Percentiles rank a stretch among this genome's conserved stretches.
Conservation (phyloP, 805 yeast genomes). For the Teunomyces lycoperdinae region DNA sequence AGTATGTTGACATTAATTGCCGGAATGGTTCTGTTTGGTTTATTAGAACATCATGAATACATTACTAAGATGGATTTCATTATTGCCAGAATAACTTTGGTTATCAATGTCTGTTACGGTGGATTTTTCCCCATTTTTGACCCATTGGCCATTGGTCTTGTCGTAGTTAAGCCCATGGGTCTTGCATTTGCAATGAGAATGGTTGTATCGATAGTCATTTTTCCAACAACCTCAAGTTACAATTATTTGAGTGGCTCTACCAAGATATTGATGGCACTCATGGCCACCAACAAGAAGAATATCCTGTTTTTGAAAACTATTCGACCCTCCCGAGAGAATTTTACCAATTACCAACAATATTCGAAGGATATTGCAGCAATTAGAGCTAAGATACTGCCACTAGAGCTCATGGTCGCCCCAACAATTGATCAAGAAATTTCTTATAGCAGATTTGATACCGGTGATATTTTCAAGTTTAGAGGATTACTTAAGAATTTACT, state of each 20-base stretch:
- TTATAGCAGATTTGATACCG: constrained; percentile 25
- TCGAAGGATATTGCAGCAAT: constrained; percentile 15
- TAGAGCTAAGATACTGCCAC: constrained; percentile 15
- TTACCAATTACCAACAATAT: constrained; percentile 20
- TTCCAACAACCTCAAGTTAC: constrained; percentile 27
- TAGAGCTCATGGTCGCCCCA: constrained; percentile 17
- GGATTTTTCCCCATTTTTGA: constrained; percentile 25
- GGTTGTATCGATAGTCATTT: constrained; percentile 17
- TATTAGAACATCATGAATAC: constrained; percentile 6
- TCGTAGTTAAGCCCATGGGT: constrained; percentile 24
- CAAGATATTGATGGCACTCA: constrained; percentile 12
- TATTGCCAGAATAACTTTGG: constrained; percentile 18
- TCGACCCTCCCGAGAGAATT: constrained; percentile 26
- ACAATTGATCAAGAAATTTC: constrained; percentile 22
- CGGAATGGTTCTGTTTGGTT: constrained; percentile 22
- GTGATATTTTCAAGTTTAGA: constrained; percentile 25
- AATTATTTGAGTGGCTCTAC: constrained; percentile 17
- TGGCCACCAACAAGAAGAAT: constrained; percentile 17
- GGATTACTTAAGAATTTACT: constrained; percentile 21
- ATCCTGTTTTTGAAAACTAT: constrained; percentile 19
- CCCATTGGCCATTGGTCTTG: constrained; percentile 17
- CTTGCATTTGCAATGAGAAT: constrained; percentile 21
- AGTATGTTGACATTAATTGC: constrained; percentile 21
- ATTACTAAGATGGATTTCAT: constrained; percentile 15
- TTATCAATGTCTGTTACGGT: constrained; percentile 23